phyloP scores from a whole-genome alignment of 2,329 filamentous ascomycete species.

The Cladophialophora carrionii region DNA sequence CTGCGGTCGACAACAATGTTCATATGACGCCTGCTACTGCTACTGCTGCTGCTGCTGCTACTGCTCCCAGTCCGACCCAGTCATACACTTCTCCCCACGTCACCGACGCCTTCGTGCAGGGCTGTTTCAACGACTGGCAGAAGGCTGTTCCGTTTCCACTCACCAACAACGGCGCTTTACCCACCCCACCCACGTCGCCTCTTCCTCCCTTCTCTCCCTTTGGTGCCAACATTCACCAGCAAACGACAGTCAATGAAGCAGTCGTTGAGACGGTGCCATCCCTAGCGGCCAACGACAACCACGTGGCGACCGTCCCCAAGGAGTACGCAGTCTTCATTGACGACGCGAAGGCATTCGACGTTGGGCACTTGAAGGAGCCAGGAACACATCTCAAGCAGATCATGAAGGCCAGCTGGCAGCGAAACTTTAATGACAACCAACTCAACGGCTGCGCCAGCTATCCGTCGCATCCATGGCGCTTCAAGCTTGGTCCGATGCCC shows the following conservation, averaged over 20 bases:
- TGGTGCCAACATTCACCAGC: no score
- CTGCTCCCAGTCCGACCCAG: neutral
- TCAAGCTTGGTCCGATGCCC: neutral
- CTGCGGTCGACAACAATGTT: neutral
- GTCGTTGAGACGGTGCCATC: neutral
- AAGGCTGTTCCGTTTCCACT: neutral
- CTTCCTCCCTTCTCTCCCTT: no score
- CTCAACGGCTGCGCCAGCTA: neutral
- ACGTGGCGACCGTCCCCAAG: neutral
- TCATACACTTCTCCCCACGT: neutral
- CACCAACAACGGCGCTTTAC: neutral
- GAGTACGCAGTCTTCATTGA: neutral
- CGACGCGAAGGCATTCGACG: neutral
- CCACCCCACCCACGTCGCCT: neutral
- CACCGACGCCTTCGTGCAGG: neutral
- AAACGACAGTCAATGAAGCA: no score
- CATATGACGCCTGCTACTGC: no score
- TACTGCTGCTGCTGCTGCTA: no score
- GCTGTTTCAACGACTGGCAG: neutral
- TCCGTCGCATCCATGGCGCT: neutral
- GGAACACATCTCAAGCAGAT: neutral
- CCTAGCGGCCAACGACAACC: neutral
- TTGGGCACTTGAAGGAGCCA: neutral
- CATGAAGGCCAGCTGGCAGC: neutral
- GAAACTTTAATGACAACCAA: neutral